A percentile compares a stretch with the other conserved stretches of the same genome.
Evolutionary conservation across 2,329 filamentous ascomycete species (phyloP).

Genomic region (Apiospora malaysiana): DNA sequence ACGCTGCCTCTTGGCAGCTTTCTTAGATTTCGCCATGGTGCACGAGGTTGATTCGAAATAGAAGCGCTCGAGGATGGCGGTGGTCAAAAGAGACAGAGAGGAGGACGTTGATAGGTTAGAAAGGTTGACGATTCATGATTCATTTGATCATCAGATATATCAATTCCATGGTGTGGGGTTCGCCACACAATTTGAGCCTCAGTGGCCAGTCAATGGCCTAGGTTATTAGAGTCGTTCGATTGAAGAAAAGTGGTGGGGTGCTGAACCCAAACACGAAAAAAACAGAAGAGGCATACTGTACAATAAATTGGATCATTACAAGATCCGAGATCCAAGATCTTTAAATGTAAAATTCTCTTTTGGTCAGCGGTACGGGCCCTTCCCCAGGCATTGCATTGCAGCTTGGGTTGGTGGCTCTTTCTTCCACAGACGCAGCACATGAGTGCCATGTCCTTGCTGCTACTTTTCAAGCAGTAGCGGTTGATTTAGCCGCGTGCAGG

Average conservation of each 20-base stretch:
- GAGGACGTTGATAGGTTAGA: not conserved
- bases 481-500: too few species aligned
- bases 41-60: not conserved
- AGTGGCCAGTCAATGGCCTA: not conserved
- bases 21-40: slow-evolving; percentile 51
- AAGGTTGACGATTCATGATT: not conserved
- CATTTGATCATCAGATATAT: not conserved
- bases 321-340: not conserved
- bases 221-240: slow-evolving; percentile 12
- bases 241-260: not conserved
- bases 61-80: not conserved
- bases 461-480: too few species aligned
- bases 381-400: not conserved
- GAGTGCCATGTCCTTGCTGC: too few species aligned
- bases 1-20: slow-evolving; percentile 51
- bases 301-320: not conserved
- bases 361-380: not conserved
- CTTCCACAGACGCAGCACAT: too few species aligned
- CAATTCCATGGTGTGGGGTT: not conserved
- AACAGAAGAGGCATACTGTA: not conserved
- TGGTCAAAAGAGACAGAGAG: not conserved
- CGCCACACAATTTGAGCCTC: slow-evolving; percentile 12
- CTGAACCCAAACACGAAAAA: not conserved
- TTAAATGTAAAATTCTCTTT: not conserved
- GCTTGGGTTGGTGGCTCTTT: not conserved